phyloP scores from a whole-genome alignment of 2,329 filamentous ascomycete genomes.

The Paracoccidioides lutzii region DNA sequence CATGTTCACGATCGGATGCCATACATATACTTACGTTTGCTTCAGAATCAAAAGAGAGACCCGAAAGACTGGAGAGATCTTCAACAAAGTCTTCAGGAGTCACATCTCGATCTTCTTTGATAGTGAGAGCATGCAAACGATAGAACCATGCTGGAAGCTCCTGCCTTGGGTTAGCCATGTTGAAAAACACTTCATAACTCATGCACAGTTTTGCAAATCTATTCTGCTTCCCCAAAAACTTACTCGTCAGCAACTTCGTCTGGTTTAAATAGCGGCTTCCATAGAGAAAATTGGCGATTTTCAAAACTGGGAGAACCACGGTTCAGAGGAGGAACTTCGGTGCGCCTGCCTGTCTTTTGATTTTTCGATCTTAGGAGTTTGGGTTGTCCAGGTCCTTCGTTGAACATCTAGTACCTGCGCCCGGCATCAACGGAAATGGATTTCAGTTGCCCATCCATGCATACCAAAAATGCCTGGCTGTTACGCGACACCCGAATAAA shows the following conservation, averaged over 20 bases:
- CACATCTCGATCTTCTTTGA: conserved; percentile 2
- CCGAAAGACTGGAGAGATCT: conserved; percentile 3
- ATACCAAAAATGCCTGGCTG: too few relatives aligned
- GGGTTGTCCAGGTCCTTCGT: too few relatives aligned
- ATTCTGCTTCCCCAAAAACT: background rate
- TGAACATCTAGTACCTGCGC: too few relatives aligned
- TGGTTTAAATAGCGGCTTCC: background rate
- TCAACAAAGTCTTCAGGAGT: conserved; percentile 1
- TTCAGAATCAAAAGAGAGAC: conserved; percentile 1
- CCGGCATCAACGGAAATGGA: too few relatives aligned
- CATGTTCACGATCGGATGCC: background rate
- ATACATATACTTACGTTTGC: background rate
- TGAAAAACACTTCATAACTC: background rate
- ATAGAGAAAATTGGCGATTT: background rate
- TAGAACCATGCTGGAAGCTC: conserved; percentile 3
- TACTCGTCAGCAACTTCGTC: too few relatives aligned
- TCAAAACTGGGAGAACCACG: background rate
- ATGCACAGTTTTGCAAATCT: background rate
- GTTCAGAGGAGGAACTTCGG: too few relatives aligned
- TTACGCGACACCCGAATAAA: too few relatives aligned
- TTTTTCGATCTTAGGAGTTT: too few relatives aligned
- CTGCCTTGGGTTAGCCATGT: background rate
- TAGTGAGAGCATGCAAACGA: conserved; percentile 1
- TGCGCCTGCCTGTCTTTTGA: too few relatives aligned
- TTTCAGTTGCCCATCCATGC: too few relatives aligned